Percentiles rank a stretch among this genome's conserved stretches.
These are phyloP conservation scores for Eucalyptus grandis DNA, from an alignment of 345 rosid genomes.

Conservation along the genomic window DNA sequence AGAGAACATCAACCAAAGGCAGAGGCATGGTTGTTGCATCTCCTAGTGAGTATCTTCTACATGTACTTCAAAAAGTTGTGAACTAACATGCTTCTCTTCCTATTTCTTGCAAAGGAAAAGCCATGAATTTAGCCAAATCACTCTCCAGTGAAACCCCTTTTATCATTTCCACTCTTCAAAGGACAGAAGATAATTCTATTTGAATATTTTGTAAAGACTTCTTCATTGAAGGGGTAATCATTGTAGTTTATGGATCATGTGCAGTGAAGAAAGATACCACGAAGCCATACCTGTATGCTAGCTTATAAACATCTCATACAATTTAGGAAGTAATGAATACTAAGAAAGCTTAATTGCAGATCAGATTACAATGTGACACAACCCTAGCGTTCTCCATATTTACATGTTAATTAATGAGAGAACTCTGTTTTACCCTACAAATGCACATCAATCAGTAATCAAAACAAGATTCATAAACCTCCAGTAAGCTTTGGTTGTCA, in stretches of 20 bases:
- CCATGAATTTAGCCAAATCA: not conserved
- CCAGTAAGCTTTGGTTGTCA: not conserved
- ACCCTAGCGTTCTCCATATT: too few species aligned
- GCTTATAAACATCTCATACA: too few species aligned
- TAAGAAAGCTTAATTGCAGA: too few species aligned
- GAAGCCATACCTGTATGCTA: too few species aligned
- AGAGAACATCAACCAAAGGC: not conserved
- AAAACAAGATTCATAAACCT: not conserved
- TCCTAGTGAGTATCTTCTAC: not conserved
- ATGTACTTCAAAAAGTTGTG: not conserved
- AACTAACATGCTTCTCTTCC: not conserved
- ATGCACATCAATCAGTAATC: not conserved
- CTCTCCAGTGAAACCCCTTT: not conserved
- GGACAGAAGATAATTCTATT: not conserved
- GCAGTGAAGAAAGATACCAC: not conserved
- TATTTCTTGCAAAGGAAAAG: not conserved
- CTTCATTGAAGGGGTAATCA: not conserved
- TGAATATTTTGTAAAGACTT: too few species aligned
- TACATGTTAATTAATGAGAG: not conserved
- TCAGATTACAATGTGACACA: rapidly evolving
- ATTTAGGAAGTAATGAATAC: too few species aligned
- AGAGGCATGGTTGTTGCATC: not conserved
- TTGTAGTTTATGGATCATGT: not conserved
- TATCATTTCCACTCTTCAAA: not conserved
- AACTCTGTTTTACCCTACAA: not conserved